phyloP scores from a whole-genome alignment of 495 filamentous ascomycete genomes.

The Pseudoneurospora amorphoporcata region DNA sequence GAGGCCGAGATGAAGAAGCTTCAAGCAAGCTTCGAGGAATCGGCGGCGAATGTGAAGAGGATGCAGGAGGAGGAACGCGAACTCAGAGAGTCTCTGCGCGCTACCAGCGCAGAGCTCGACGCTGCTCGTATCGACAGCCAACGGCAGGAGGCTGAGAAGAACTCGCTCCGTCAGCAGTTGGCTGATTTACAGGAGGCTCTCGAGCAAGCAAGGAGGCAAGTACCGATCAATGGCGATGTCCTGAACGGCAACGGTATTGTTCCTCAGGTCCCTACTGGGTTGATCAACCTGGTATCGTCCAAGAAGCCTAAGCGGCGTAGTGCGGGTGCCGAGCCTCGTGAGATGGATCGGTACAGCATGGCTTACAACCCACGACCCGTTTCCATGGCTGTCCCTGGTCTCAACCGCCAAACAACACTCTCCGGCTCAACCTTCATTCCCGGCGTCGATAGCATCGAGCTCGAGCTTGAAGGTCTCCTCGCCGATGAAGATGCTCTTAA shows the following conservation, averaged over 20 bases:
- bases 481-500: slow-evolving; percentile 93
- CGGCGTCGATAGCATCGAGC: slow-evolving; percentile 78
- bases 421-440: slow-evolving; percentile 60
- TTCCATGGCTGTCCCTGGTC: slow-evolving; percentile 71
- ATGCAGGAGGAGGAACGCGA: slow-evolving; percentile 85
- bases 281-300: slow-evolving; percentile 93
- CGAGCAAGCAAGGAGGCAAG: slow-evolving; percentile 65
- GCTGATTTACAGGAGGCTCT: slow-evolving; percentile 86
- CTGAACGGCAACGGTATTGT: slow-evolving; percentile 48
- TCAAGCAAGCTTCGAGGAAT: slow-evolving; percentile 79
- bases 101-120: slow-evolving; percentile 68
- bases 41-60: slow-evolving; percentile 74
- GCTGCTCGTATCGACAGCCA: slow-evolving; percentile 56
- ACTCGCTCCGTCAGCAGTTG: slow-evolving; percentile 74
- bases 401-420: slow-evolving; percentile 54
- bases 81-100: slow-evolving; percentile 66
- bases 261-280: slow-evolving; percentile 52
- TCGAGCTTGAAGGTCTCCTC: slow-evolving; percentile 84
- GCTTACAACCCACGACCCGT: slow-evolving; percentile 91
- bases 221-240: slow-evolving; percentile 56
- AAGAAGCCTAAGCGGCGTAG: slow-evolving; percentile 97
- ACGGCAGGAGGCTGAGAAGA: slow-evolving; percentile 71
- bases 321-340: slow-evolving; percentile 77
- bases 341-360: slow-evolving; percentile 75
- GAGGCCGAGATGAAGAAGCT: slow-evolving; percentile 90